phyloP scores from a whole-genome alignment of 2,329 filamentous ascomycete genomes.

The Madurella fahalii region DNA sequence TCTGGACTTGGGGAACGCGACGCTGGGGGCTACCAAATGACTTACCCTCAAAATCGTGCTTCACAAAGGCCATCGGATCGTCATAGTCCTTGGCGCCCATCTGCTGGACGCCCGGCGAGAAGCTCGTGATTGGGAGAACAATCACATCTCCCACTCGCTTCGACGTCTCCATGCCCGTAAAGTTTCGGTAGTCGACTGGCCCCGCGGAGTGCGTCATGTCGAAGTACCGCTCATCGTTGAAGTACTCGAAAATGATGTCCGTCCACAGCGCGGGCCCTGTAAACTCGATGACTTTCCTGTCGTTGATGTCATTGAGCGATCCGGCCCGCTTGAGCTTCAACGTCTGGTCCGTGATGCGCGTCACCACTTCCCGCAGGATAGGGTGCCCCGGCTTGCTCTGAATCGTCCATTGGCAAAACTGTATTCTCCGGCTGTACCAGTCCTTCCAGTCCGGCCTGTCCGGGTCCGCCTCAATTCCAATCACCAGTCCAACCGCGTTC shows the following conservation, averaged over 20 bases:
- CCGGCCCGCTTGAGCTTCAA: constrained; percentile 67
- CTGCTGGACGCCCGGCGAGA: constrained; percentile 89
- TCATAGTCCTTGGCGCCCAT: constrained; percentile 88
- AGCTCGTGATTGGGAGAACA: constrained; percentile 91
- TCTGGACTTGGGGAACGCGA: no score
- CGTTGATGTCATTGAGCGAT: constrained; percentile 53
- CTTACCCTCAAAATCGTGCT: constrained; percentile 90
- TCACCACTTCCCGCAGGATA: constrained; percentile 80
- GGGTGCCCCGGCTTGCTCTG: constrained; percentile 94
- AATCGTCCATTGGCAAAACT: constrained; percentile 99
- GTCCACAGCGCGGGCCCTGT: constrained; percentile 96
- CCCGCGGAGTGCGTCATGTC: constrained; percentile 67
- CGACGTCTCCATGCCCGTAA: constrained; percentile 77
- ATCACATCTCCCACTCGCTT: constrained; percentile 93
- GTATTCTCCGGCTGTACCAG: constrained; percentile 94
- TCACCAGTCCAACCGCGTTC: constrained; percentile 75
- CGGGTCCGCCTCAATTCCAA: constrained; percentile 95
- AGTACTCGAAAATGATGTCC: constrained; percentile 84
- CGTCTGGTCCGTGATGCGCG: constrained; percentile 79
- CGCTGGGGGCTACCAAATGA: background rate
- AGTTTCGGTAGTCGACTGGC: constrained; percentile 80
- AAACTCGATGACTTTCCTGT: constrained; percentile 83
- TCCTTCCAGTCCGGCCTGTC: constrained; percentile 88
- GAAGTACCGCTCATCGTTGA: constrained; percentile 88
- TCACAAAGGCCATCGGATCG: constrained; percentile 95